Percentiles rank a stretch among this genome's conserved stretches.
Evolutionary conservation across 129 eudicot genomes (phyloP).

Genomic region (Erigeron canadensis): DNA sequence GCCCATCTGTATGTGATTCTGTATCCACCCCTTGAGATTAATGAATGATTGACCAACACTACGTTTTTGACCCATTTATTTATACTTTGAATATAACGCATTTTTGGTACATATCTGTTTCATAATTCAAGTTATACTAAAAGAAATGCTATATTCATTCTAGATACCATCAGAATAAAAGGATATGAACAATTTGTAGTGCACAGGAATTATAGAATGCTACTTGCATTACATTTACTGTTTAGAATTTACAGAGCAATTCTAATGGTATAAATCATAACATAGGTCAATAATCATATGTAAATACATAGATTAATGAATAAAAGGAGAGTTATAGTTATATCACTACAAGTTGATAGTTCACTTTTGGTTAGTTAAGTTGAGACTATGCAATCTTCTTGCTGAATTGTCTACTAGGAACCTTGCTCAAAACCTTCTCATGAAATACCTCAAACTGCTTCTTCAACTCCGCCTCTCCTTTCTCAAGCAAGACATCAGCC

Average conservation of each 20-base stretch:
- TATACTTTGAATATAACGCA: no score
- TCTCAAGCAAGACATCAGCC: conserved; percentile 71
- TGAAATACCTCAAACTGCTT: conserved; percentile 71
- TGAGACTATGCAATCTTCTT: conserved; percentile 36
- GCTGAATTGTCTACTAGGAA: conserved; percentile 56
- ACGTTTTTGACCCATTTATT: no score
- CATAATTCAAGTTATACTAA: not conserved
- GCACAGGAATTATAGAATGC: conserved; percentile 8
- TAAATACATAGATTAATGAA: conserved; percentile 10
- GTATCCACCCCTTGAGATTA: no score
- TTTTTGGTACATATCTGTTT: no score
- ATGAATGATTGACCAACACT: no score
- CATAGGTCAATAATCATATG: not conserved
- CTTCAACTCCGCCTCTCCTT: conserved; percentile 61
- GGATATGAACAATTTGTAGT: not conserved
- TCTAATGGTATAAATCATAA: conserved; percentile 10
- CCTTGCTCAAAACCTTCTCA: conserved; percentile 71
- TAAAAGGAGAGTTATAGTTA: conserved; percentile 6
- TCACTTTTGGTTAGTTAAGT: not conserved
- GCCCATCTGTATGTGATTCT: no score
- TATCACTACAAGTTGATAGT: conserved; percentile 13
- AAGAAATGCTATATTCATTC: not conserved
- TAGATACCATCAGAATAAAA: not conserved
- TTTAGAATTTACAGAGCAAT: conserved; percentile 24
- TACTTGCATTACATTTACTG: conserved; percentile 12